Conservation (phyloP, 1,284 basidiomycete species). For the Quambalaria eucalypti region DNA sequence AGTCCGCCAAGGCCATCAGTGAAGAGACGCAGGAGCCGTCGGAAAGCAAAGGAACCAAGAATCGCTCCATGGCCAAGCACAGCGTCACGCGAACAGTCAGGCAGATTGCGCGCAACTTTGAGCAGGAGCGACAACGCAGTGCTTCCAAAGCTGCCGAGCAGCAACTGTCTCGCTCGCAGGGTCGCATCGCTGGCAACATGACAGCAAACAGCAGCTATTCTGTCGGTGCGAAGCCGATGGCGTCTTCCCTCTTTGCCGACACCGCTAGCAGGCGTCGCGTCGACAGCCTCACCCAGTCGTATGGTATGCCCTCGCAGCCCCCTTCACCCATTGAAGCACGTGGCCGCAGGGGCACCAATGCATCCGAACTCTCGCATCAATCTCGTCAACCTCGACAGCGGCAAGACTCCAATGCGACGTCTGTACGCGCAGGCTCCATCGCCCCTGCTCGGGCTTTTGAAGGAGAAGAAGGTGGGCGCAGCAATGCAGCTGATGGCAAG, state of each 20-base stretch:
- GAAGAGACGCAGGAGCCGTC: background rate
- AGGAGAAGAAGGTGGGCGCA: background rate
- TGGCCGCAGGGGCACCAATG: background rate
- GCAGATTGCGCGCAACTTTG: background rate
- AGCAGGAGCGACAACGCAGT: background rate
- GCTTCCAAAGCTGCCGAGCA: background rate
- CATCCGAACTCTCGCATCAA: background rate
- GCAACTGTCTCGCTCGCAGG: too few relatives aligned
- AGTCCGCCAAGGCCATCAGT: slow-evolving; percentile 17
- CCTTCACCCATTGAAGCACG: too few relatives aligned
- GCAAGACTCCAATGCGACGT: background rate
- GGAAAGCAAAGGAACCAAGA: slow-evolving; percentile 4
- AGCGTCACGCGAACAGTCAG: background rate
- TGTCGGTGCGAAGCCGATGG: background rate
- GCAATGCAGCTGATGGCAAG: background rate
- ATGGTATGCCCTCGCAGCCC: too few relatives aligned
- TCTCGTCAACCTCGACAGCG: background rate
- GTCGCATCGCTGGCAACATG: background rate
- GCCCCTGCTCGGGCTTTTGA: background rate
- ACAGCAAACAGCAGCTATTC: background rate
- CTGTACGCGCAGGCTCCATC: background rate
- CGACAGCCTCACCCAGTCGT: too few relatives aligned
- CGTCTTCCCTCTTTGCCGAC: background rate
- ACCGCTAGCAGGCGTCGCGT: background rate
- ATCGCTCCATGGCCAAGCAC: background rate